Percentiles rank a stretch among this genome's conserved stretches.
phyloP scores from a whole-genome alignment of 2,329 filamentous ascomycete genomes.

The Hortaea werneckii region DNA sequence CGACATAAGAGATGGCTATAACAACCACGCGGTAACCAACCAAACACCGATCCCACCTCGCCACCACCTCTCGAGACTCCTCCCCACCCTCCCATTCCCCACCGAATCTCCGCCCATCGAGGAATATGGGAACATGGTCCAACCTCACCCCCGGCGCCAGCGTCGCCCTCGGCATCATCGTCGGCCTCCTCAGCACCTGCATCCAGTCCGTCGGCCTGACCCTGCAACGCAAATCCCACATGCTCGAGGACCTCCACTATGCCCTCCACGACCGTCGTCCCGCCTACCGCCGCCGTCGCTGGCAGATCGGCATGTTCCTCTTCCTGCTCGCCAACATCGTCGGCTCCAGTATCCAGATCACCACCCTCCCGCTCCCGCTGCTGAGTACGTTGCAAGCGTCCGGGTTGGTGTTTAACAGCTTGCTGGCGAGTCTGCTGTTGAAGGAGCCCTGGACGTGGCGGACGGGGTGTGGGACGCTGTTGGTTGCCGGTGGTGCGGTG shows the following conservation, averaged over 20 bases:
- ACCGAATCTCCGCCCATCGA: too few relatives aligned
- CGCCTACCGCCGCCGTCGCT: constrained; percentile 79
- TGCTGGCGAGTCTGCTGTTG: constrained; percentile 87
- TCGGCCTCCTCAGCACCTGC: constrained; percentile 86
- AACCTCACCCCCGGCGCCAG: constrained; percentile 26
- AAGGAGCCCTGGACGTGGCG: constrained; percentile 89
- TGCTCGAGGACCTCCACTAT: constrained; percentile 91
- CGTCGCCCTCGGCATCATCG: constrained; percentile 65
- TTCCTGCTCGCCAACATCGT: constrained; percentile 91
- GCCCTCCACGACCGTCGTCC: constrained; percentile 68
- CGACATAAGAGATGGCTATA: neutral
- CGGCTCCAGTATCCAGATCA: constrained; percentile 94
- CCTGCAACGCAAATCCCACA: constrained; percentile 93
- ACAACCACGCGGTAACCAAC: neutral
- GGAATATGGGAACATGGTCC: constrained; percentile 6
- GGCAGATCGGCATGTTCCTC: constrained; percentile 95
- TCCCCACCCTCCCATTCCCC: too few relatives aligned
- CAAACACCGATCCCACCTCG: neutral
- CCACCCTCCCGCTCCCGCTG: constrained; percentile 84
- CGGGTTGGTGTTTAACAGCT: constrained; percentile 94
- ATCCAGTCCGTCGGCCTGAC: constrained; percentile 92
- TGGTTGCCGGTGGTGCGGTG: constrained; percentile 80
- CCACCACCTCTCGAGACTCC: neutral
- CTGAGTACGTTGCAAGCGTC: constrained; percentile 92
- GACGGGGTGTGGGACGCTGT: constrained; percentile 79